A percentile compares a stretch with the other conserved stretches of the same genome.
phyloP scores from a whole-genome alignment of 164 flowering plant species.

The Dillenia turbinata region DNA sequence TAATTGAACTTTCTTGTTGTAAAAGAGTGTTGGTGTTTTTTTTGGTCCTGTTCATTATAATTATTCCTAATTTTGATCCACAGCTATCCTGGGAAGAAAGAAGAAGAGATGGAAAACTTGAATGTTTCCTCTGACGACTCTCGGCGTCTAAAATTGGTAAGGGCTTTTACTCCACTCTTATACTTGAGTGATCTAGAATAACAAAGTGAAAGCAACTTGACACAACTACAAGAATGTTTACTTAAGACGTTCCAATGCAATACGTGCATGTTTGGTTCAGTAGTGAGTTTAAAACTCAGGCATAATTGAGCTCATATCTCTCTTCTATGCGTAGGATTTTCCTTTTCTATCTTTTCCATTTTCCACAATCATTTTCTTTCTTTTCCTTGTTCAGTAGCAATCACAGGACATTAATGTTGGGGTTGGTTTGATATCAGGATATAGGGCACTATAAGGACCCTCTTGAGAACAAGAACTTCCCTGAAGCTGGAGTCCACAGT shows the following conservation, averaged over 20 bases:
- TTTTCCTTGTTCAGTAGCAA: too few relatives aligned
- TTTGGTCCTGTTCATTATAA: constrained; percentile 3
- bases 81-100: constrained; percentile 35
- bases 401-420: constrained; percentile 4
- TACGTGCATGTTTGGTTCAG: too few relatives aligned
- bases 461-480: constrained; percentile 31
- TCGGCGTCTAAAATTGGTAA: constrained; percentile 26
- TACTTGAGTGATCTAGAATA: background rate
- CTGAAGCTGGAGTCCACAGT: constrained; percentile 31
- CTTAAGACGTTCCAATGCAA: too few relatives aligned
- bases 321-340: too few relatives aligned
- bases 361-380: too few relatives aligned
- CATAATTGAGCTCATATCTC: too few relatives aligned
- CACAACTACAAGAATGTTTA: too few relatives aligned
- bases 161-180: background rate
- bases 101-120: constrained; percentile 21
- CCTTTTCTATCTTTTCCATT: too few relatives aligned
- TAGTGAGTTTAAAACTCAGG: too few relatives aligned
- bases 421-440: constrained; percentile 36
- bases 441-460: constrained; percentile 23
- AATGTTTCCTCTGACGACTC: constrained; percentile 17
- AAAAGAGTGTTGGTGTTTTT: background rate
- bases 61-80: constrained; percentile 7
- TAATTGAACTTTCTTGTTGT: background rate
- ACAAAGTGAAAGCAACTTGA: too few relatives aligned